These are phyloP conservation scores for Hypericum perforatum DNA, from an alignment of 345 rosid genomes.

Conservation along the genomic window DNA sequence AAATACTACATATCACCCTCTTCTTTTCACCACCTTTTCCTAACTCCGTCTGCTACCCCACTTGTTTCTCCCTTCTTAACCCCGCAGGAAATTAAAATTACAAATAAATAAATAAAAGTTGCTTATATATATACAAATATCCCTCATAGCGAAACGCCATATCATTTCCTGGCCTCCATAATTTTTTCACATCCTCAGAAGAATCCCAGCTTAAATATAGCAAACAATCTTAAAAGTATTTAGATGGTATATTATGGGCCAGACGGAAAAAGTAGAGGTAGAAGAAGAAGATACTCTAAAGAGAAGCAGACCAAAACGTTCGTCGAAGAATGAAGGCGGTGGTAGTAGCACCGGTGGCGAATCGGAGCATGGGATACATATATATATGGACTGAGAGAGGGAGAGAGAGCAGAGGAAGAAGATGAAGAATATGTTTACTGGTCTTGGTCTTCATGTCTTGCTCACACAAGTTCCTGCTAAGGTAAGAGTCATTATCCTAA, in stretches of 20 bases:
- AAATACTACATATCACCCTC: neutral
- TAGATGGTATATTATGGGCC: neutral
- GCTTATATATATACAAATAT: no score
- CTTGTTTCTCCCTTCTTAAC: neutral
- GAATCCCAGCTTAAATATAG: no score
- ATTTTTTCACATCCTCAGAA: no score
- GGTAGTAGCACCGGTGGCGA: constrained; percentile 11
- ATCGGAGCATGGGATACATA: constrained; percentile 37
- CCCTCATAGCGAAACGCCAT: no score
- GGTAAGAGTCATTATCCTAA: constrained; percentile 15
- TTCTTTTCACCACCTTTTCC: neutral
- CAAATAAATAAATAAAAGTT: no score
- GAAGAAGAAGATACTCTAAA: constrained; percentile 12
- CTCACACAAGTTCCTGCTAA: constrained; percentile 40
- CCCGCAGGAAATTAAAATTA: no score
- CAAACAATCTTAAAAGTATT: no score
- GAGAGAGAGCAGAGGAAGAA: constrained; percentile 38
- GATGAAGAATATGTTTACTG: constrained; percentile 50
- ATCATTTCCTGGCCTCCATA: neutral
- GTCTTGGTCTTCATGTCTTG: constrained; percentile 46
- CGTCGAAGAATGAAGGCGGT: neutral
- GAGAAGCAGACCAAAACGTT: constrained; percentile 17
- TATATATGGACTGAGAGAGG: no score
- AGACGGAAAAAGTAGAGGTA: neutral
- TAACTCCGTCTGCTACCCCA: neutral